Evolutionary conservation across 108 stramenopile species (phyloP).

Genomic region (Cyclostephanos tholiformis): DNA sequence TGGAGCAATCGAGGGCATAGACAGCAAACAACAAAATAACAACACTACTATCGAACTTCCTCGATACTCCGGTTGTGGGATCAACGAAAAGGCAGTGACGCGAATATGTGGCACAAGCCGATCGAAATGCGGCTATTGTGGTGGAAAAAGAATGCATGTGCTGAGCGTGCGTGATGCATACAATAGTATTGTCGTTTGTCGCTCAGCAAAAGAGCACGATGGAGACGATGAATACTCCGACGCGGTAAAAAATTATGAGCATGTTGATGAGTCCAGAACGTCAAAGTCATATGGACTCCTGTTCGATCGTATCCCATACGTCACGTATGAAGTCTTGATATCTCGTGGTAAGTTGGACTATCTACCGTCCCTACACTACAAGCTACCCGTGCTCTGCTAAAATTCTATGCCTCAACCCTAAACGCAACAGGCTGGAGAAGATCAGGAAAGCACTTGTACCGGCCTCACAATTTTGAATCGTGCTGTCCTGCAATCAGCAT

Average conservation of each 20-base stretch:
- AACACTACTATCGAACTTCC: neutral
- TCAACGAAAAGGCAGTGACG: conserved; percentile 20
- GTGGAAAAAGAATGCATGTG: conserved; percentile 57
- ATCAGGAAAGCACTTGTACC: conserved; percentile 80
- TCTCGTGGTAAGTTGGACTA: conserved; percentile 51
- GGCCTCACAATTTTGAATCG: conserved; percentile 74
- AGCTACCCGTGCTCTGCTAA: neutral
- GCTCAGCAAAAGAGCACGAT: conserved; percentile 10
- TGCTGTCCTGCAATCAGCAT: conserved; percentile 86
- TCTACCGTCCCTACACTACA: too few relatives aligned
- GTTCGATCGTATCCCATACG: conserved; percentile 55
- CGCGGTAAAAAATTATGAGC: conserved; percentile 2
- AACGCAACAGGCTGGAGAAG: conserved; percentile 67
- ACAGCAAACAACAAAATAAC: neutral
- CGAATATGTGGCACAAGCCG: conserved; percentile 62
- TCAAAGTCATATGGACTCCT: conserved; percentile 75
- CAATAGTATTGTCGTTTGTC: conserved; percentile 22
- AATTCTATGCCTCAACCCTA: neutral
- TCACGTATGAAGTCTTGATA: conserved; percentile 64
- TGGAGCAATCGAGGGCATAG: neutral
- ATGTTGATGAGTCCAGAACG: conserved; percentile 39
- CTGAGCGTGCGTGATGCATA: conserved; percentile 32
- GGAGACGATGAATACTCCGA: neutral
- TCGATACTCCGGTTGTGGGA: neutral
- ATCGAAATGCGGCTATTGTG: conserved; percentile 78